Base-by-base conservation (phyloP, 768 basidiomycete genomes). In the Suillus decipiens region DNA sequence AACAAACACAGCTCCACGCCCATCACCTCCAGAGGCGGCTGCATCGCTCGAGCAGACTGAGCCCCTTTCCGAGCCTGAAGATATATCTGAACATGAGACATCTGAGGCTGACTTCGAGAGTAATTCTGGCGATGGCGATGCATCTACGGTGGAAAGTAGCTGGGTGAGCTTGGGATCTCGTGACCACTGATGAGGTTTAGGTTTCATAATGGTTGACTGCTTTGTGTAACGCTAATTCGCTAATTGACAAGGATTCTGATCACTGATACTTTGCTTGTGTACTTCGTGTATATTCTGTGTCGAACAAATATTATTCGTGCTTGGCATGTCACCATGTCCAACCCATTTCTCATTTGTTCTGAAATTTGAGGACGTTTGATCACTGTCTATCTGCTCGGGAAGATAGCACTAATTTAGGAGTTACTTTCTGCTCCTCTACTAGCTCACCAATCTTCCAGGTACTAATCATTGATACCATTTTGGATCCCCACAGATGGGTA, bases 71-170 rank as follows among this genome's bases (percentile, higher is more conserved):
- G 57, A 68, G 51, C 33, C 61, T 19, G 63, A 60, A 15, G 59
- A 64, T 2, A 41, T 41, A 57, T 31, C 34, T 22, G 70, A 70
- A 57, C 67, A 69, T 22, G 89, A 86, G 61, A 76, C 79, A 22
- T 89, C 89, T 1, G 89, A 92, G 60, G 83, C 84, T 7, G 90
- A 92, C 62, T 80, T 84, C 12, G 90, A 91, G 73, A 88, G 88
- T 68, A 87, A 85, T 66, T 76, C 79, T 14, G 82, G 81, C 2
- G 85, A 84, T 62, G 78, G 82, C 2, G 86, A 82, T 63, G 73
- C 68, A 14, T 76, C 80, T 5, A 80, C 79, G 36, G 84, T 84
- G 33, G 84, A 77, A 42, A 80, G 84, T 56, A 91, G 89, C 66
- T 93, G 91, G 91, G 77, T 93, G 59, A 90, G 85, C 71, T 75